Evolutionary conservation across 768 basidiomycete species (phyloP).

Genomic region (Cantharellus anzutake): DNA sequence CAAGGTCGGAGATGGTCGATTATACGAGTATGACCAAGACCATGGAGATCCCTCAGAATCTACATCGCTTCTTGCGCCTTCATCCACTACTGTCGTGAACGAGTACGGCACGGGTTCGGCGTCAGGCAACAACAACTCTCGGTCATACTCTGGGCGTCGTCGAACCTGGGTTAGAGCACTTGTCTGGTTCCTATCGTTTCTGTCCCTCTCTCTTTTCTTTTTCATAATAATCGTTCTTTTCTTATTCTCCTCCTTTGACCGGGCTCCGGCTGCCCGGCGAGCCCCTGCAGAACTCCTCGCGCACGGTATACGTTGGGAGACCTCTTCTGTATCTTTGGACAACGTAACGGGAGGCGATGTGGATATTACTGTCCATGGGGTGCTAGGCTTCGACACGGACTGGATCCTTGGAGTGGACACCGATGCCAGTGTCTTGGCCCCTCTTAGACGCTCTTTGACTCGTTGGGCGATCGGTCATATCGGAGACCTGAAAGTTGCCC

Average conservation of each 20-base stretch:
- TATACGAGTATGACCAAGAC: no score
- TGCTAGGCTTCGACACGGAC: conserved; percentile 7
- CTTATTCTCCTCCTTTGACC: background rate
- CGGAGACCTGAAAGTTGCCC: conserved; percentile 1
- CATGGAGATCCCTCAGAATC: no score
- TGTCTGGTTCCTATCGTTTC: background rate
- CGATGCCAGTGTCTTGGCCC: background rate
- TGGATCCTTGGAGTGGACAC: conserved; percentile 8
- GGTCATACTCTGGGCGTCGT: no score
- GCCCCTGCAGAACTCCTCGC: background rate
- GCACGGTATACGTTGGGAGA: conserved; percentile 3
- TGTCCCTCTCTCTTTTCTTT: background rate
- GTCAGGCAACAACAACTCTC: no score
- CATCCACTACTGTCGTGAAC: no score
- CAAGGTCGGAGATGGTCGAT: no score
- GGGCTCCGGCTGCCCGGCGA: conserved; percentile 2
- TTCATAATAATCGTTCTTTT: conserved; percentile 1
- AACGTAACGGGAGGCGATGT: background rate
- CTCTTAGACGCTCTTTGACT: conserved; percentile 1
- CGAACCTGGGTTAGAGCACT: background rate
- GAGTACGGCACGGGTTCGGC: no score
- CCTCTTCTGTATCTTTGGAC: conserved; percentile 3
- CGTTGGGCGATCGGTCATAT: conserved; percentile 4
- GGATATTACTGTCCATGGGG: conserved; percentile 1
- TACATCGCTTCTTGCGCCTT: no score